Conservation (phyloP, 2,329 filamentous ascomycete species). For the Fusarium buxicola region DNA sequence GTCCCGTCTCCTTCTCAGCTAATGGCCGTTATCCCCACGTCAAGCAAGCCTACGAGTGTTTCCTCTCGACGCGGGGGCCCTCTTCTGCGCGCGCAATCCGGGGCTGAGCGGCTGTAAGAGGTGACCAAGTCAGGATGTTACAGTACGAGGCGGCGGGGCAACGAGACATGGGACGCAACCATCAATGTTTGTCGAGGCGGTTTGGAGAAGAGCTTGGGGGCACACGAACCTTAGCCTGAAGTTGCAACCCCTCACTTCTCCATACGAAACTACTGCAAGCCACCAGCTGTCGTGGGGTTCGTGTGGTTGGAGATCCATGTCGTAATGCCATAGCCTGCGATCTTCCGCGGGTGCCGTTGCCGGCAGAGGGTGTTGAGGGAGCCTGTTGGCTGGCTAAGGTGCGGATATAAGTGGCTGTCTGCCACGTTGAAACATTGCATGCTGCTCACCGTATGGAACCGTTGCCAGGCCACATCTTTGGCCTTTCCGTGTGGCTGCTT, state of each 20-base stretch:
- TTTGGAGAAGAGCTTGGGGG: constrained; percentile 7
- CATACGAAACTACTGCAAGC: constrained; percentile 45
- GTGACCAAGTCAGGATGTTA: constrained; percentile 3
- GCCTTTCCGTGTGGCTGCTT: constrained; percentile 2
- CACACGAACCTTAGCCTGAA: constrained; percentile 17
- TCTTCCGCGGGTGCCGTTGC: constrained; percentile 9
- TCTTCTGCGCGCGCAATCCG: constrained; percentile 11
- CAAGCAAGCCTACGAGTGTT: constrained; percentile 26
- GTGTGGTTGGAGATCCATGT: constrained; percentile 14
- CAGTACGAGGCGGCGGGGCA: constrained; percentile 17
- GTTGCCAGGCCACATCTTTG: neutral
- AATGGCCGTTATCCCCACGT: constrained; percentile 14
- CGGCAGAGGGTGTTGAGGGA: neutral
- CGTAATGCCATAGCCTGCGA: constrained; percentile 8
- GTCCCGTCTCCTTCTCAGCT: constrained; percentile 9
- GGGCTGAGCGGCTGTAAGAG: neutral
- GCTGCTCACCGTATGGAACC: neutral
- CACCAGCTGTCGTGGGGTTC: constrained; percentile 35
- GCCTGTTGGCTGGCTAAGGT: constrained; percentile 6
- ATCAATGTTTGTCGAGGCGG: constrained; percentile 12
- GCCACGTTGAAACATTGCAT: neutral
- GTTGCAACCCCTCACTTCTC: constrained; percentile 44
- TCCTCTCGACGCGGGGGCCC: constrained; percentile 27
- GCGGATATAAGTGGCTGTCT: neutral
- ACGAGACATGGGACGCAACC: constrained; percentile 15